Base-by-base conservation (phyloP, 768 basidiomycete genomes). In the Mycena polygramma region DNA sequence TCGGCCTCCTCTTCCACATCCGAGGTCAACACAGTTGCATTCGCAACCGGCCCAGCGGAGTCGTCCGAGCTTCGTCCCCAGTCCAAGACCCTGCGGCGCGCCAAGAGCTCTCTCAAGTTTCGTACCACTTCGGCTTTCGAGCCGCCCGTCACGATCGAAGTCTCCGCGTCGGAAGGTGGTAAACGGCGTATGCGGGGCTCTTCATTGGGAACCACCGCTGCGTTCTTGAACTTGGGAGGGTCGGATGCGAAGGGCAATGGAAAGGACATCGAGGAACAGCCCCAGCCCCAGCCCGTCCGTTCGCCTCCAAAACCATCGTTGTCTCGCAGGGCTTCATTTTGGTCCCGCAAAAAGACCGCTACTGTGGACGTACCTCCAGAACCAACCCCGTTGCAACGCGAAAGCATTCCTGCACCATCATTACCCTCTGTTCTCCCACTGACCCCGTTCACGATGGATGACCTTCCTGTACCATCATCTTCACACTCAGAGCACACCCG, bases 251-350 rank as follows among this genome's bases (percentile, higher is more conserved):
- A 89, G 73, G 84, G 81, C 15, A 88, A 87, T 67, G 83, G 80
- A n/a, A 83, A 84, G 60, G 83, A 84, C 53, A 78, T 78, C 22
- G 81, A 79, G 48, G 73, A 69, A 69, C 78, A 71, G 48, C 30
- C 30, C 30, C 30, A 30, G 30, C 30, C 30, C 30, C 30, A 30
- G 30, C 41, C 55, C 14, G 79, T 7, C 78, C 43, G 80, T 9
- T 79, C 76, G 61, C n/a, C 77, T 8, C 70, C 80, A 22, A 77
- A 84, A 9, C 87, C 84, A 48, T 74, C 83, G 6, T 71, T 91
- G 39, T 79, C 85, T 14, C 87, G 91, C 59, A 89, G 88, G 77
- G 75, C 89, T 13, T 93, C 92, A 8, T 92, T 93, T 74, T 93
- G 92, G 91, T 82, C 81, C 54, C 86, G 88, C 68, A 90, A 84